phyloP scores from a whole-genome alignment of 2,329 filamentous ascomycete genomes.

The Botrytis hyacinthi region DNA sequence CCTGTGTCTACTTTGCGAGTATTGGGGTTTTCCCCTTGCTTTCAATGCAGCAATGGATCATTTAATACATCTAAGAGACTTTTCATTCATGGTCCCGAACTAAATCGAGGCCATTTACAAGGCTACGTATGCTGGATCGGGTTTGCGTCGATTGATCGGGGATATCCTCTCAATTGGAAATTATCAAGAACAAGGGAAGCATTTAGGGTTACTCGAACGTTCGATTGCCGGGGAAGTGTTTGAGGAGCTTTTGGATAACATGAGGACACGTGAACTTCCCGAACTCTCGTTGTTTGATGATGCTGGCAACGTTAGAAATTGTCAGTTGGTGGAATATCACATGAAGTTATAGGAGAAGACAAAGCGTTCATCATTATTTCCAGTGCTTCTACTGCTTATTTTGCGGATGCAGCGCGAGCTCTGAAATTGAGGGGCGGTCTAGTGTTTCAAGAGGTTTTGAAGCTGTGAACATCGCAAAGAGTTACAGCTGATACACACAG shows the following conservation, averaged over 20 bases:
- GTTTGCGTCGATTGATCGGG: neutral
- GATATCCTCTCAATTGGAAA: neutral
- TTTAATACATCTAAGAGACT: neutral
- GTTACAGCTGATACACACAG: neutral
- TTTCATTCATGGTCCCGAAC: neutral
- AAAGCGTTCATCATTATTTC: neutral
- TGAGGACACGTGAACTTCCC: neutral
- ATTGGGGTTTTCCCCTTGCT: neutral
- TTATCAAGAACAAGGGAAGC: neutral
- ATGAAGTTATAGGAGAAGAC: neutral
- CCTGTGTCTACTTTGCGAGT: neutral
- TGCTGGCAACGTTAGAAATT: no score
- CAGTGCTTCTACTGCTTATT: neutral
- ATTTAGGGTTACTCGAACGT: neutral
- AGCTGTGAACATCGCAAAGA: neutral
- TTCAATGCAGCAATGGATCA: neutral
- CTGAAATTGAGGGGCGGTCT: neutral
- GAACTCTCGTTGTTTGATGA: neutral
- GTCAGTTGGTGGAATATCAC: neutral
- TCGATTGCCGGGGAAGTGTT: neutral
- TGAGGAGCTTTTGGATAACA: neutral
- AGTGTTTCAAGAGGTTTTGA: neutral
- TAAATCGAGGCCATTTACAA: neutral
- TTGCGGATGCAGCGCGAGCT: neutral
- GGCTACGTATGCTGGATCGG: neutral